These are phyloP conservation scores for Mycena vitilis DNA, from an alignment of 768 basidiomycete genomes.

Conservation along the genomic window DNA sequence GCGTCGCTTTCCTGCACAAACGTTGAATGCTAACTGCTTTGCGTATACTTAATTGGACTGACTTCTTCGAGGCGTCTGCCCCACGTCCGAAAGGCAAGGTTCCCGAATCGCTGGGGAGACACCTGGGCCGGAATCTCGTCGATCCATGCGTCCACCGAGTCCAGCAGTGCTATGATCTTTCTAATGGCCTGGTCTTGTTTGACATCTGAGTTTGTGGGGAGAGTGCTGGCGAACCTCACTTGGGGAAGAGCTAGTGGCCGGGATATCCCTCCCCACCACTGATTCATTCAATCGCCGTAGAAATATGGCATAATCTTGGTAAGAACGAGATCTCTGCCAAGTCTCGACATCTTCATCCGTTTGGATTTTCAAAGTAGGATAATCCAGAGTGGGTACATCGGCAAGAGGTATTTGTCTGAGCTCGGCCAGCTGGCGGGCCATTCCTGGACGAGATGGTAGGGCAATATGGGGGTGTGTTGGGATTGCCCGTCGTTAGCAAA, in stretches of 20 bases:
- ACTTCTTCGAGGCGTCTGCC: slow-evolving; percentile 84
- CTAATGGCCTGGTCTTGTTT: slow-evolving; percentile 55
- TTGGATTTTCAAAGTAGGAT: slow-evolving; percentile 68
- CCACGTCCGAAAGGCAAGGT: slow-evolving; percentile 91
- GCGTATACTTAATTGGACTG: slow-evolving; percentile 32
- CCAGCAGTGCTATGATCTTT: slow-evolving; percentile 67
- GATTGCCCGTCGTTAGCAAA: no score
- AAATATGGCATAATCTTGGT: slow-evolving; percentile 80
- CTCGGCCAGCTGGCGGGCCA: slow-evolving; percentile 31
- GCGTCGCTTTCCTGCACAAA: slow-evolving; percentile 61
- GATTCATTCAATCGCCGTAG: slow-evolving; percentile 81
- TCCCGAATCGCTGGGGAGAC: slow-evolving; percentile 89
- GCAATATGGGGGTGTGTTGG: no score
- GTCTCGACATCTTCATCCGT: slow-evolving; percentile 76
- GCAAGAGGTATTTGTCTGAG: slow-evolving; percentile 38
- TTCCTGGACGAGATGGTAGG: neutral
- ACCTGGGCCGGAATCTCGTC: slow-evolving; percentile 81
- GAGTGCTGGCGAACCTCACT: slow-evolving; percentile 49
- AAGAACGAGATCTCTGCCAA: slow-evolving; percentile 83
- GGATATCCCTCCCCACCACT: slow-evolving; percentile 73
- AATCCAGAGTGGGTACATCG: slow-evolving; percentile 22
- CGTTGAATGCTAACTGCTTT: neutral
- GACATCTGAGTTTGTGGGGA: slow-evolving; percentile 5
- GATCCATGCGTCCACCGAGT: slow-evolving; percentile 78
- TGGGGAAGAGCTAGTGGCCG: slow-evolving; percentile 48